These are phyloP conservation scores for Artemisia princeps DNA, from an alignment of 140 eudicot genomes.

Conservation along the genomic window DNA sequence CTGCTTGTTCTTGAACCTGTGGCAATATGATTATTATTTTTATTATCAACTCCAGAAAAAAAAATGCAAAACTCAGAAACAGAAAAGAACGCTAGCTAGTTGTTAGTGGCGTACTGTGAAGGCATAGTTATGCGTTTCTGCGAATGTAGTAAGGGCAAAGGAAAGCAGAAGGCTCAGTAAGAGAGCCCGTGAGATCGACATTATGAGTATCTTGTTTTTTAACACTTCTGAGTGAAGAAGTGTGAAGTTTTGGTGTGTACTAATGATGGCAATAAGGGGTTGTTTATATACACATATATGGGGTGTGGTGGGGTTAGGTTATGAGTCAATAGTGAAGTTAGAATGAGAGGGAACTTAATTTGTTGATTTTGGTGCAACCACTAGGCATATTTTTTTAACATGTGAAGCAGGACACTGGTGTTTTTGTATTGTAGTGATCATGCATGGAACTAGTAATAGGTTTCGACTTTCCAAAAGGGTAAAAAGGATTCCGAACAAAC, in stretches of 20 bases:
- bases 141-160: constrained; percentile 32
- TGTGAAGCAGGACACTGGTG: constrained; percentile 18
- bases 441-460: constrained; percentile 13
- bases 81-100: neutral
- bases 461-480: neutral
- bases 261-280: constrained; percentile 12
- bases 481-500: neutral
- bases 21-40: neutral
- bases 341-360: constrained; percentile 20
- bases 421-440: constrained; percentile 14
- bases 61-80: neutral
- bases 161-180: constrained; percentile 31
- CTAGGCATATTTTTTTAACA: constrained; percentile 25
- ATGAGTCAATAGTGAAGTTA: constrained; percentile 31
- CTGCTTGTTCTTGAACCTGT: constrained; percentile 45
- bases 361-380: constrained; percentile 65
- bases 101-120: constrained; percentile 42
- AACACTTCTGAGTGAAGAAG: constrained; percentile 11
- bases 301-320: constrained; percentile 22
- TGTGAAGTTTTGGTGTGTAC: constrained; percentile 21
- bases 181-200: constrained; percentile 26
- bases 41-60: neutral
- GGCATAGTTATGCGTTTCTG: constrained; percentile 54
- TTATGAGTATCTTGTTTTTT: neutral
- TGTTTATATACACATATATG: constrained; percentile 24